phyloP scores from a whole-genome alignment of 2,329 filamentous ascomycete species.

The Xylaria polymorpha region DNA sequence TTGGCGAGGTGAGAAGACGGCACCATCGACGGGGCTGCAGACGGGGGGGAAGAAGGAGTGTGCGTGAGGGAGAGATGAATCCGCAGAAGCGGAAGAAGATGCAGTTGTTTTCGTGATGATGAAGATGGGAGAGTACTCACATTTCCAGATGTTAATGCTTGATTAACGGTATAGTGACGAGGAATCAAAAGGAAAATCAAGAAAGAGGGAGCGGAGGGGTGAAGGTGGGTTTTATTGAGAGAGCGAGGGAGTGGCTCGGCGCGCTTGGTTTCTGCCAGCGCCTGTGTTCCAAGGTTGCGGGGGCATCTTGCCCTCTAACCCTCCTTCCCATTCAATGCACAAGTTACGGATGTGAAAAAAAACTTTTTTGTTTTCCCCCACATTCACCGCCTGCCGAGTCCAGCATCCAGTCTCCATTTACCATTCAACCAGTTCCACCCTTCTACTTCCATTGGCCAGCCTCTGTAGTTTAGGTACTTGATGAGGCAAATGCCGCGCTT shows the following conservation, averaged over 20 bases:
- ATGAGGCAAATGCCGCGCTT: constrained; percentile 36
- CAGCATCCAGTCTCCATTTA: constrained; percentile 1
- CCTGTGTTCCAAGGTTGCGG: constrained; percentile 33
- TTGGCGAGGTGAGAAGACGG: not conserved
- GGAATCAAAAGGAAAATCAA: constrained; percentile 49
- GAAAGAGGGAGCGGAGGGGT: constrained; percentile 42
- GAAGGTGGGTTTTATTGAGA: constrained; percentile 42
- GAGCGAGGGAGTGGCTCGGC: constrained; percentile 30
- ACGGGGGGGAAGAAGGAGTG: not conserved
- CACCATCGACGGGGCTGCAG: constrained; percentile 4
- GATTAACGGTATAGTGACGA: constrained; percentile 56
- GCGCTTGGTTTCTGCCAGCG: constrained; percentile 32
- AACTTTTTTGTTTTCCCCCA: constrained; percentile 39
- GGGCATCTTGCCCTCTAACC: constrained; percentile 40
- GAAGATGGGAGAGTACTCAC: constrained; percentile 42
- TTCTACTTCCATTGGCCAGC: constrained; percentile 24
- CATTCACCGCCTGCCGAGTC: constrained; percentile 37
- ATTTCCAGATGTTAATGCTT: constrained; percentile 54
- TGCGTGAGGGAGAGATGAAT: not conserved
- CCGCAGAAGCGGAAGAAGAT: constrained; percentile 10
- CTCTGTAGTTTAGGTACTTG: not conserved
- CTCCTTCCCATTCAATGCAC: constrained; percentile 40
- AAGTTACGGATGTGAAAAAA: constrained; percentile 22
- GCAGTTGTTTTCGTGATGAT: constrained; percentile 16
- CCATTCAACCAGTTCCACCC: constrained; percentile 8